A percentile compares a stretch with the other conserved stretches of the same genome.
Conservation (phyloP, 1,284 basidiomycete species). For the Naganishia cerealis region DNA sequence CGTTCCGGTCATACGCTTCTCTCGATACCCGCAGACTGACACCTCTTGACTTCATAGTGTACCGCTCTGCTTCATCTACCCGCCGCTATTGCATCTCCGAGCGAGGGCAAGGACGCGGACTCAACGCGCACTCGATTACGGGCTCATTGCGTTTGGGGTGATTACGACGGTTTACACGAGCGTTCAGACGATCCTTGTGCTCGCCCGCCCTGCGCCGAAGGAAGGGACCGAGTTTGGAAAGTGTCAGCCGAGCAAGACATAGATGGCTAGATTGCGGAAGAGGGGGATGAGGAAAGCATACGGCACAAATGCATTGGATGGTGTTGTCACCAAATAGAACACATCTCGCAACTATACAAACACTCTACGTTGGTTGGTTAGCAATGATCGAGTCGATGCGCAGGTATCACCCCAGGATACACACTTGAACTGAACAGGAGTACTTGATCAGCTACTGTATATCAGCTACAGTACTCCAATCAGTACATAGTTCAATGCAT, state of each 20-base stretch:
- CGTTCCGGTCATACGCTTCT: constrained; percentile 48
- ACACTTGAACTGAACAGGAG: no score
- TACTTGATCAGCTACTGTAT: no score
- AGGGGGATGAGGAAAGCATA: neutral
- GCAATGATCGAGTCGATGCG: no score
- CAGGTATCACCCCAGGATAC: no score
- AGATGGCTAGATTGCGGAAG: neutral
- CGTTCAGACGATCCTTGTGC: constrained; percentile 50
- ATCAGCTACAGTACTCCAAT: no score
- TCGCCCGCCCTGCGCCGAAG: constrained; percentile 39
- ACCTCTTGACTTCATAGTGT: constrained; percentile 60
- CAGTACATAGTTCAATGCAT: no score
- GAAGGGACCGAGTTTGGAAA: constrained; percentile 16
- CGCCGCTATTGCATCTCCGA: constrained; percentile 88
- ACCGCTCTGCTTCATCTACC: constrained; percentile 90
- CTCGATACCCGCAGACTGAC: constrained; percentile 10
- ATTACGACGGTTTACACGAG: constrained; percentile 78
- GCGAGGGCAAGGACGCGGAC: constrained; percentile 73
- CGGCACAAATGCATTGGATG: neutral
- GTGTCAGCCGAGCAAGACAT: constrained; percentile 19
- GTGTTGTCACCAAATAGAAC: neutral
- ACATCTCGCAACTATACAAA: no score
- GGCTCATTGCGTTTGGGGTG: constrained; percentile 77
- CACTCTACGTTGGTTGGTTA: no score
- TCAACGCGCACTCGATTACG: constrained; percentile 72